Evolutionary conservation across 345 rosid genomes (phyloP).

Genomic region (Lepidium africanum): DNA sequence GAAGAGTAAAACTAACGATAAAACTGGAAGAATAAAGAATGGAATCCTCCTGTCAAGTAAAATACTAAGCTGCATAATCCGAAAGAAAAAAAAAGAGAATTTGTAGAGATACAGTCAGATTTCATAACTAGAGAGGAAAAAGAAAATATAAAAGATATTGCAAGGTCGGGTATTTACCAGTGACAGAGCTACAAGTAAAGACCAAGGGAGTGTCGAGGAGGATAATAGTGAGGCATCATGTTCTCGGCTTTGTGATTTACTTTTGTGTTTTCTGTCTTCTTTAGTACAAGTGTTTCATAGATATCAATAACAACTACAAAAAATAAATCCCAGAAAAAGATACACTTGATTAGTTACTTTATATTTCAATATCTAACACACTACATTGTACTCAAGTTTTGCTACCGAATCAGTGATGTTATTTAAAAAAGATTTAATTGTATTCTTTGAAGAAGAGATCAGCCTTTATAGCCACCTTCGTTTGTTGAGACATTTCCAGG

Average conservation of each 20-base stretch:
- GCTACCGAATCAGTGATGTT: background rate
- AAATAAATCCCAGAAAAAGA: background rate
- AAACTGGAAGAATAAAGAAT: constrained; percentile 51
- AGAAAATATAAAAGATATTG: background rate
- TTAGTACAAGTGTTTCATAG: constrained; percentile 51
- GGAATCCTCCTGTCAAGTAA: constrained; percentile 72
- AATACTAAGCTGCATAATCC: constrained; percentile 62
- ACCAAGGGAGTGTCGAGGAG: constrained; percentile 86
- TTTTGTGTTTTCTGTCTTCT: constrained; percentile 32
- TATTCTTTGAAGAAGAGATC: constrained; percentile 81
- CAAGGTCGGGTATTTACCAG: constrained; percentile 46
- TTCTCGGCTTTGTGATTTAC: constrained; percentile 22
- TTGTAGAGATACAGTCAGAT: constrained; percentile 1
- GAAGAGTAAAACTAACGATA: constrained; percentile 68
- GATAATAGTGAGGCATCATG: constrained; percentile 34
- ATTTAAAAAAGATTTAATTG: constrained; percentile 38
- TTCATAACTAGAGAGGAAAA: constrained; percentile 1
- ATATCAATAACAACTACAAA: constrained; percentile 71
- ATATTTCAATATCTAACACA: background rate
- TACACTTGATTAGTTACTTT: background rate
- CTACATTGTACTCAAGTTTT: background rate
- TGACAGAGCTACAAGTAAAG: constrained; percentile 68
- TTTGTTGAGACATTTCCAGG: constrained; percentile 34
- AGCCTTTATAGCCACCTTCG: constrained; percentile 68
- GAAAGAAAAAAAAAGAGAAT: background rate